Evolutionary conservation across 176 grass and related monocot genomes (phyloP), one percentile per base, ranked within the genome.

Genomic region (Carex kokanica): DNA sequence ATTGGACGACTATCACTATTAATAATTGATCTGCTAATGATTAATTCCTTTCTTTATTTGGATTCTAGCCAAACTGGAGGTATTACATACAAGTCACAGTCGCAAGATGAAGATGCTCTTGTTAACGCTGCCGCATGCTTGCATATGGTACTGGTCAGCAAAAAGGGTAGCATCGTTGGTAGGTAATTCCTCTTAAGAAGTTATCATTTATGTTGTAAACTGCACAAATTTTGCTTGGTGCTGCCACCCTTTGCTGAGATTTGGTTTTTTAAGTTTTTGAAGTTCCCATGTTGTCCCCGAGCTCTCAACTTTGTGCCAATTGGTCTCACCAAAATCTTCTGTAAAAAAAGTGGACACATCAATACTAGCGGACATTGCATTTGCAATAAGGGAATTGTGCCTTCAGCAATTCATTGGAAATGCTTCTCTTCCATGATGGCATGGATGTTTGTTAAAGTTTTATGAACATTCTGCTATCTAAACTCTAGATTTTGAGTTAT

Each of bases 31-130:
- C 15, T 29, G 23, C 64, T 70, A 38, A 47, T 66, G 18, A n/a
- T 81, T 18, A 15, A 7, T 27, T 69, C 16, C 27, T 83, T 83
- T 68, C 8, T 83, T 20, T 90, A 49, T 49, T 86, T 79, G 4
- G 27, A 80, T 32, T 82, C 13, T 74, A 98, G 95, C 87, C 84
- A 85, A 85, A 91, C 79, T 2, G 95, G 92, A 84, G 78, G 58
- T 74, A 91, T 98, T 84, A 88, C 47, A 7, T 98, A 95, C 88
- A 98, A 94, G 93, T 90, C 95, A 31, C 95, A 98, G 81, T 98
- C 95, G 47, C 95, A 98, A 58, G 95, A 98, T 90, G 95, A 98
- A 88, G 95, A 98, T 90, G 95, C 95, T 82, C 95, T 98, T 84
- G 95, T 98, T 79, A 94, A 93, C 77, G 95, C 90, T 5, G 90